phyloP scores from a whole-genome alignment of 169 alveolate species.

The Perkinsus chesapeaki region DNA sequence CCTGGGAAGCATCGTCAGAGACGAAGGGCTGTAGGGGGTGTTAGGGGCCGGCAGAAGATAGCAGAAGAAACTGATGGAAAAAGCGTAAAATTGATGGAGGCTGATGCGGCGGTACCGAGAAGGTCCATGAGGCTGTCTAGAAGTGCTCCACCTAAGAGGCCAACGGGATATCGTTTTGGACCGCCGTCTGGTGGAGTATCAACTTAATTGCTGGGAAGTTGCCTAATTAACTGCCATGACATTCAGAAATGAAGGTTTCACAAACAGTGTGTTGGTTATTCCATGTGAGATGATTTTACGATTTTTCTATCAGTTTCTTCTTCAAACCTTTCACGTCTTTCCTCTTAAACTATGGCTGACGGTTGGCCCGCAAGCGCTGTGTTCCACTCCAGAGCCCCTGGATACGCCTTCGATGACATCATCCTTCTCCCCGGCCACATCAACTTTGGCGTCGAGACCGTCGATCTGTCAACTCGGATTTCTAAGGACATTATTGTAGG shows the following conservation, averaged over 20 bases:
- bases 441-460: slow-evolving; percentile 59
- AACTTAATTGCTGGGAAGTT: background rate
- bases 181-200: background rate
- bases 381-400: slow-evolving; percentile 36
- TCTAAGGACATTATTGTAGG: slow-evolving; percentile 59
- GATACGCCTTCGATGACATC: slow-evolving; percentile 63
- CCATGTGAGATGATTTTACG: background rate
- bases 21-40: background rate
- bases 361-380: slow-evolving; percentile 54
- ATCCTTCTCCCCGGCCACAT: slow-evolving; percentile 70
- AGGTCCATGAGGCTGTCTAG: background rate
- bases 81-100: background rate
- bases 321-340: background rate
- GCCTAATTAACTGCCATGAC: background rate
- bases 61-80: no score
- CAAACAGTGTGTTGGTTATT: background rate
- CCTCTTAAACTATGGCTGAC: slow-evolving; percentile 44
- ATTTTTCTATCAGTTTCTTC: background rate
- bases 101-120: background rate
- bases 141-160: background rate
- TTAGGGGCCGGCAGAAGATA: background rate
- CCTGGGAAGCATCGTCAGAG: background rate
- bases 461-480: slow-evolving; percentile 52
- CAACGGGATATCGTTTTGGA: no score
- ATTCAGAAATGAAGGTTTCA: background rate